Evolutionary conservation across 805 yeast species (phyloP).

Genomic region (Cyberlindnera sargentensis): DNA sequence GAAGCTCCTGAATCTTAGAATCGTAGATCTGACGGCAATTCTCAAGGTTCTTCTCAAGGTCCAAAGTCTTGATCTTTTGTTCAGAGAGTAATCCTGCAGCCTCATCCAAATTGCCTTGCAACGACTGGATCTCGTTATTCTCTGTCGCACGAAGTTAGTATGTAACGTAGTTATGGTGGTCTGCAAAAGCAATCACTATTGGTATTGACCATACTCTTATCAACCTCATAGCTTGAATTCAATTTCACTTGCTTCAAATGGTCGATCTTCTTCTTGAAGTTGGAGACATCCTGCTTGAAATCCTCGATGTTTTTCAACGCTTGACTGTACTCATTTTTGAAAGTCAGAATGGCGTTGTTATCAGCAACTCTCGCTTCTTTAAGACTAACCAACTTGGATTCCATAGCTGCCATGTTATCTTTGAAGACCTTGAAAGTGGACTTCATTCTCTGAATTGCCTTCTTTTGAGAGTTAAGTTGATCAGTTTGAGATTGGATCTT

Average conservation of each 20-base stretch:
- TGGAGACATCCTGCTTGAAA: conserved; percentile 18
- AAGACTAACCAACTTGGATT: conserved; percentile 18
- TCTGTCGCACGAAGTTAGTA: conserved; percentile 16
- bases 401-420: conserved; percentile 17
- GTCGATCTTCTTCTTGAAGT: conserved; percentile 20
- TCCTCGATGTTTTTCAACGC: conserved; percentile 14
- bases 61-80: conserved; percentile 32
- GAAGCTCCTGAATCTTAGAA: conserved; percentile 2
- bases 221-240: conserved; percentile 17
- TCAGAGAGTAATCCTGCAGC: conserved; percentile 40
- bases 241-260: conserved; percentile 21
- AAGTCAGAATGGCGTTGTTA: conserved; percentile 13
- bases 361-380: conserved; percentile 20
- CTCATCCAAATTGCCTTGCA: conserved; percentile 33
- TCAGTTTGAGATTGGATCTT: conserved; percentile 23
- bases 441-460: conserved; percentile 17
- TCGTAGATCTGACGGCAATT: conserved; percentile 16
- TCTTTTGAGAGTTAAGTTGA: conserved; percentile 19
- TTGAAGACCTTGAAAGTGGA: conserved; percentile 21
- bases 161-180: conserved; percentile 1
- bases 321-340: conserved; percentile 21
- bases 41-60: conserved; percentile 21
- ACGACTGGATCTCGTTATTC: conserved; percentile 27
- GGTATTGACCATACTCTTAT: conserved; percentile 11
- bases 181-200: background rate